These are phyloP conservation scores for Beauveria sp. DNA, from an alignment of 2,329 filamentous ascomycete species.

Conservation along the genomic window DNA sequence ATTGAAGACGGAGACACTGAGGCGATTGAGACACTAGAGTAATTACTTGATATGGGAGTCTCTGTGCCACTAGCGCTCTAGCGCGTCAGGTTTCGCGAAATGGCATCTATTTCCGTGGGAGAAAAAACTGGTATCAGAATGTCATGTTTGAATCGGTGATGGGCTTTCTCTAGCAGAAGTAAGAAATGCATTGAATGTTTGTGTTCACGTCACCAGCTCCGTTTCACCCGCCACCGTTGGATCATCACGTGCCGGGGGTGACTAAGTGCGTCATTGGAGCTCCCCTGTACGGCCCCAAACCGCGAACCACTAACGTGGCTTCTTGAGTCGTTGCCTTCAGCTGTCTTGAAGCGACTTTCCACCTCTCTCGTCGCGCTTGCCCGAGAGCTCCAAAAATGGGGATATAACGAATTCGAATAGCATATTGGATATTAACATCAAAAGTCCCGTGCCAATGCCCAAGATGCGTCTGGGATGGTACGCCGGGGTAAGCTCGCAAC, in stretches of 20 bases:
- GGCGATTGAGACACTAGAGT: neutral
- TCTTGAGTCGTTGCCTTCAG: neutral
- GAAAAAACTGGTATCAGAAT: neutral
- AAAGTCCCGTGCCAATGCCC: slow-evolving; percentile 20
- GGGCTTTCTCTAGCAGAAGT: neutral
- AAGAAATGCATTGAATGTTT: neutral
- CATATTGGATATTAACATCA: slow-evolving; percentile 10
- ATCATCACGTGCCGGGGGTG: slow-evolving; percentile 8
- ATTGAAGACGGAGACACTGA: neutral
- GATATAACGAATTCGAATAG: neutral
- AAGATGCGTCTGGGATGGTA: slow-evolving; percentile 55
- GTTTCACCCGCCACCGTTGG: neutral
- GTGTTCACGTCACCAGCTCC: neutral
- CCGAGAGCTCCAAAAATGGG: neutral
- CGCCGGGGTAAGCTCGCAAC: slow-evolving; percentile 43
- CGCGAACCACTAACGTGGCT: slow-evolving; percentile 7
- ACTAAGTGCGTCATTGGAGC: slow-evolving; percentile 11
- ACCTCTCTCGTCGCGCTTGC: neutral
- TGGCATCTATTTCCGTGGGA: neutral
- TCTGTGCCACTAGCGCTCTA: neutral
- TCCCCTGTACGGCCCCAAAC: neutral
- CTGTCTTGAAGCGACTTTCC: neutral
- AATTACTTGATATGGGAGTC: neutral
- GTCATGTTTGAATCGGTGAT: neutral
- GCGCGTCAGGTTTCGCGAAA: neutral